phyloP scores from a whole-genome alignment of 2,329 filamentous ascomycete genomes.

The Sarocladiaceae sp. region DNA sequence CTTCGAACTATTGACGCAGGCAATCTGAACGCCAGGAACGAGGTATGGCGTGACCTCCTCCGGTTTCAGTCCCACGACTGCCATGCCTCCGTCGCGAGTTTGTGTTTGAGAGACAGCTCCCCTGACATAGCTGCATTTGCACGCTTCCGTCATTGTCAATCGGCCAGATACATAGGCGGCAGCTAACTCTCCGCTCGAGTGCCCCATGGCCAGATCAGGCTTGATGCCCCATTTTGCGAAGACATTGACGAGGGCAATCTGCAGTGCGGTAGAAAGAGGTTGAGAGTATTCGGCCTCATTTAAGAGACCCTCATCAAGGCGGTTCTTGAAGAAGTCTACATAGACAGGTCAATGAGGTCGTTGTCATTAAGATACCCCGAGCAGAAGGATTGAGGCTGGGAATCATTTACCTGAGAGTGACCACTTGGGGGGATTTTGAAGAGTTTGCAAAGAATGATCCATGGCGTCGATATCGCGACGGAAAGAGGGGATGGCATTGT shows the following conservation, averaged over 20 bases:
- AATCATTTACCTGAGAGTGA: not conserved
- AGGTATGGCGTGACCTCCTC: conserved; percentile 24
- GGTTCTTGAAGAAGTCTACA: conserved; percentile 43
- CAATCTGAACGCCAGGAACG: conserved; percentile 22
- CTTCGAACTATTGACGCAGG: conserved; percentile 31
- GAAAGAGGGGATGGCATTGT: conserved; percentile 9
- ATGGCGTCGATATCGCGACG: conserved; percentile 4
- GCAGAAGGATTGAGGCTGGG: too few species aligned
- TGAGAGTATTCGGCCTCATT: conserved; percentile 26
- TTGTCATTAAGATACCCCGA: too few species aligned
- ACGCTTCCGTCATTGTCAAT: conserved; percentile 29
- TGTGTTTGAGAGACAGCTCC: conserved; percentile 20
- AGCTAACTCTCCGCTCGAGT: conserved; percentile 40
- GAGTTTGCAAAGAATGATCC: not conserved
- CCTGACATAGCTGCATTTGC: conserved; percentile 34
- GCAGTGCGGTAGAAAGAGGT: conserved; percentile 37
- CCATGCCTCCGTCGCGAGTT: conserved; percentile 27
- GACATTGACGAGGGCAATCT: conserved; percentile 37
- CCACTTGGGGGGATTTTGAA: conserved; percentile 23
- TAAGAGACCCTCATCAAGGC: conserved; percentile 29
- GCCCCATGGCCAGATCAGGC: conserved; percentile 33
- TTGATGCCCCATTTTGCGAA: conserved; percentile 26
- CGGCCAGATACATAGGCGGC: conserved; percentile 37
- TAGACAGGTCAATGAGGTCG: not conserved
- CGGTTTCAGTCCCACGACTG: conserved; percentile 31